These are phyloP conservation scores for Hyaloperonospora arabidopsidis DNA, from an alignment of 352 stramenopile genomes.

Conservation along the genomic window DNA sequence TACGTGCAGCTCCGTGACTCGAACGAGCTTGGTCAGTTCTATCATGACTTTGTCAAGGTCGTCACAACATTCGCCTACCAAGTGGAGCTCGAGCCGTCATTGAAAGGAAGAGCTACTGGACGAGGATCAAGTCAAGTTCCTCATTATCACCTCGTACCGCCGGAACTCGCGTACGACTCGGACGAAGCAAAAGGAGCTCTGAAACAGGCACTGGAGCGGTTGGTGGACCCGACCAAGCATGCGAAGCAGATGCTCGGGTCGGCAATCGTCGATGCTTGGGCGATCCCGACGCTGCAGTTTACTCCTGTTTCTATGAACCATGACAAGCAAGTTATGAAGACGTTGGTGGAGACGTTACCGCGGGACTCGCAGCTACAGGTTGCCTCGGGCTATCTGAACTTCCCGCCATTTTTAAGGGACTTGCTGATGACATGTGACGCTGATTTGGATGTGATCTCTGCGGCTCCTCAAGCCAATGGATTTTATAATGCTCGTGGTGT, in stretches of 20 bases:
- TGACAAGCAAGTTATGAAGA: slow-evolving; percentile 44
- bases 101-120: slow-evolving; percentile 2
- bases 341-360: slow-evolving; percentile 41
- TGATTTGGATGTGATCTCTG: slow-evolving; percentile 52
- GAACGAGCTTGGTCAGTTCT: slow-evolving; percentile 46
- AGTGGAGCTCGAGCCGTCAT: slow-evolving; percentile 24
- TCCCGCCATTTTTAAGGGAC: slow-evolving; percentile 54
- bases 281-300: slow-evolving; percentile 72
- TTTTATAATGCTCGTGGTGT: slow-evolving; percentile 66
- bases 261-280: slow-evolving; percentile 41
- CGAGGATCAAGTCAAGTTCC: background rate
- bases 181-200: slow-evolving; percentile 32
- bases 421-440: slow-evolving; percentile 40
- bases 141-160: slow-evolving; percentile 23
- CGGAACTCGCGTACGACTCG: slow-evolving; percentile 28
- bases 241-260: slow-evolving; percentile 1
- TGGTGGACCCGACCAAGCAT: slow-evolving; percentile 31
- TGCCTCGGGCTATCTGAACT: slow-evolving; percentile 77
- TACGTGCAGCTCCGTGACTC: slow-evolving; percentile 63
- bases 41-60: slow-evolving; percentile 61
- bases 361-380: slow-evolving; percentile 45
- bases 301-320: slow-evolving; percentile 49
- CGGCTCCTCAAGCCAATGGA: slow-evolving; percentile 58
- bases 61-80: slow-evolving; percentile 40
- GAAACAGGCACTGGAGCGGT: slow-evolving; percentile 35